A percentile compares a stretch with the other conserved stretches of the same genome.
These are phyloP conservation scores for Pseudogymnoascus sp. DNA, from an alignment of 2,329 filamentous ascomycete species.

Conservation along the genomic window DNA sequence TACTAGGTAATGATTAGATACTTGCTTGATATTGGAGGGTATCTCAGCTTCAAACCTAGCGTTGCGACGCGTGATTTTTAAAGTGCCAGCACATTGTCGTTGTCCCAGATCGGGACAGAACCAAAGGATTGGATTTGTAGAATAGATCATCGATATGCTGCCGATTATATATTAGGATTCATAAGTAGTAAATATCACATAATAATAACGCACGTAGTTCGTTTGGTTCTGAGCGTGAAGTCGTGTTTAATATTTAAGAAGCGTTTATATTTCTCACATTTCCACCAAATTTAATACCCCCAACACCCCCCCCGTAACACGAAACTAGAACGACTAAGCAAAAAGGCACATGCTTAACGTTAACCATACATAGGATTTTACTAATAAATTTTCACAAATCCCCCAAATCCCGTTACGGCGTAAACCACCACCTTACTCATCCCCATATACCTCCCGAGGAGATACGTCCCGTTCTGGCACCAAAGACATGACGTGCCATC, in stretches of 20 bases:
- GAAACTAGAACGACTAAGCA: neutral
- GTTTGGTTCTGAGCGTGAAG: neutral
- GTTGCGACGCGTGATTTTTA: neutral
- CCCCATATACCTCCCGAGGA: neutral
- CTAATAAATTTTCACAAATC: neutral
- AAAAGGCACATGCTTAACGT: neutral
- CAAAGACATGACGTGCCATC: neutral
- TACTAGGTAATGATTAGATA: neutral
- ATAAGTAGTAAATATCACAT: neutral
- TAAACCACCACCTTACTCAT: neutral
- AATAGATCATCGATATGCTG: neutral
- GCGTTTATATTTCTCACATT: slow-evolving; percentile 4
- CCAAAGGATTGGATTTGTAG: neutral
- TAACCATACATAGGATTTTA: neutral
- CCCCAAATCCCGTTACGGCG: neutral
- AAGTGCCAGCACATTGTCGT: neutral
- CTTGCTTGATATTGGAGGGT: neutral
- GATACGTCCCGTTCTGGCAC: neutral
- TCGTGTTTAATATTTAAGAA: neutral
- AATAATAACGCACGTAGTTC: neutral
- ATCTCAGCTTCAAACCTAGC: neutral
- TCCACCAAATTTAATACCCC: neutral
- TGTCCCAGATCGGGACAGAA: neutral
- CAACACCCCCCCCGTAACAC: neutral
- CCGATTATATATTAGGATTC: neutral